These are phyloP conservation scores for Pythium insidiosum DNA, from an alignment of 352 stramenopile genomes.

Conservation along the genomic window DNA sequence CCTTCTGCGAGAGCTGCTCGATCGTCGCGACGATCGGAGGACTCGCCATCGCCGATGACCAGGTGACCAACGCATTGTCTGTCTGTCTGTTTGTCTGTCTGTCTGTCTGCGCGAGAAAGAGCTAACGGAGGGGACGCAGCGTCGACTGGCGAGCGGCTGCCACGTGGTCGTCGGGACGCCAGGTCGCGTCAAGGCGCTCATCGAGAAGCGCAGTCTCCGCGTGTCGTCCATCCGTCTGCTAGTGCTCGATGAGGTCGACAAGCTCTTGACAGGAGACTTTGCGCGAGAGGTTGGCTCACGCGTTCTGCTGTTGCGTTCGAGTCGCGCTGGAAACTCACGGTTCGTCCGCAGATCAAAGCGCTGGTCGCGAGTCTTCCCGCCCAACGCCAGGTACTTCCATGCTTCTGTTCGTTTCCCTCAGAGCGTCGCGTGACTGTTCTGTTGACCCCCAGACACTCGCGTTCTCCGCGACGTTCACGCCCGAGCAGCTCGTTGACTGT, in stretches of 20 bases:
- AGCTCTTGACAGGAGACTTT: constrained; percentile 62
- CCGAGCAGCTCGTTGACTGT: constrained; percentile 45
- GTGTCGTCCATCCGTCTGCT: constrained; percentile 47
- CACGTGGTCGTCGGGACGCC: constrained; percentile 69
- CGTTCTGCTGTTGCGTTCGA: neutral
- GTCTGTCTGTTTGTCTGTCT: too few species aligned
- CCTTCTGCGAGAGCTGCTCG: constrained; percentile 23
- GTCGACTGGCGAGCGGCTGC: constrained; percentile 30
- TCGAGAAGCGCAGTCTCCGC: constrained; percentile 41
- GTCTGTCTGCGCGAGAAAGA: constrained; percentile 1
- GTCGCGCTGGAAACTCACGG: neutral
- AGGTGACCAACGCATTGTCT: too few species aligned
- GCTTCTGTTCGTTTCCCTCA: neutral
- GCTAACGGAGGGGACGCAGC: too few species aligned
- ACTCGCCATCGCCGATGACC: constrained; percentile 46
- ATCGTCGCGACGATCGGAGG: constrained; percentile 57
- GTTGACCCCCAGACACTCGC: constrained; percentile 38
- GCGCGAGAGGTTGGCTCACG: constrained; percentile 31
- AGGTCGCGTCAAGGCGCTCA: constrained; percentile 58
- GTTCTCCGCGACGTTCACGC: constrained; percentile 74
- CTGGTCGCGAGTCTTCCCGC: constrained; percentile 46
- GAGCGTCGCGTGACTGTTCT: neutral
- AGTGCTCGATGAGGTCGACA: constrained; percentile 79
- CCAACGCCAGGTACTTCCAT: constrained; percentile 37
- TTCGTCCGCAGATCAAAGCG: constrained; percentile 33